Evolutionary conservation across 495 filamentous ascomycete species (phyloP).

Genomic region (Hypoxylon fragiforme): DNA sequence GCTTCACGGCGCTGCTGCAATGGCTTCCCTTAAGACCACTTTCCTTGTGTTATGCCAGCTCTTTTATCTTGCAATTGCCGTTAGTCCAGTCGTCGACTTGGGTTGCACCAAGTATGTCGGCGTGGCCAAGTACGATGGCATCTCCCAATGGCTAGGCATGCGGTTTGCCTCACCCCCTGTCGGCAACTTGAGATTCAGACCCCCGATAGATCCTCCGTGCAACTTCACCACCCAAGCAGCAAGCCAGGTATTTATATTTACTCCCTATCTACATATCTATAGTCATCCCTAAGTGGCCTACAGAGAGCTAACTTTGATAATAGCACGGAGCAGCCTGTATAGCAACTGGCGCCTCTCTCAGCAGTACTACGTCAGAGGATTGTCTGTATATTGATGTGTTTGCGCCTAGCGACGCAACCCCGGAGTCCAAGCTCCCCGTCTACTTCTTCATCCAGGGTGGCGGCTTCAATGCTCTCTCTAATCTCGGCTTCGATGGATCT

Average conservation of each 20-base stretch:
- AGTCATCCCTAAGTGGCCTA: background rate
- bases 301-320: constrained; percentile 1
- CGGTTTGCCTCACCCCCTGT: constrained; percentile 65
- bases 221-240: constrained; percentile 22
- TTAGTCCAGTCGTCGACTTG: constrained; percentile 24
- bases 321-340: constrained; percentile 36
- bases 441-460: constrained; percentile 73
- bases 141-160: constrained; percentile 67
- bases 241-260: constrained; percentile 17
- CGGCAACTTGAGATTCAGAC: constrained; percentile 61
- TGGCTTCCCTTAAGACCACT: constrained; percentile 13
- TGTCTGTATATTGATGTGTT: constrained; percentile 72
- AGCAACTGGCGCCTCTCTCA: constrained; percentile 18
- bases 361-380: constrained; percentile 48
- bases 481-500: constrained; percentile 60
- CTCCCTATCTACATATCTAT: background rate
- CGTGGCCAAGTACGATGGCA: constrained; percentile 37
- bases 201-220: constrained; percentile 56
- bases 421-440: constrained; percentile 56
- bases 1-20: constrained; percentile 14
- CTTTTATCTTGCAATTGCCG: constrained; percentile 12
- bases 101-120: constrained; percentile 33
- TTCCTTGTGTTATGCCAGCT: constrained; percentile 30
- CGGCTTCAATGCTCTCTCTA: constrained; percentile 62
- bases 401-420: constrained; percentile 57